phyloP scores from a whole-genome alignment of 208 protist species.

The Leishmania lainsoni region DNA sequence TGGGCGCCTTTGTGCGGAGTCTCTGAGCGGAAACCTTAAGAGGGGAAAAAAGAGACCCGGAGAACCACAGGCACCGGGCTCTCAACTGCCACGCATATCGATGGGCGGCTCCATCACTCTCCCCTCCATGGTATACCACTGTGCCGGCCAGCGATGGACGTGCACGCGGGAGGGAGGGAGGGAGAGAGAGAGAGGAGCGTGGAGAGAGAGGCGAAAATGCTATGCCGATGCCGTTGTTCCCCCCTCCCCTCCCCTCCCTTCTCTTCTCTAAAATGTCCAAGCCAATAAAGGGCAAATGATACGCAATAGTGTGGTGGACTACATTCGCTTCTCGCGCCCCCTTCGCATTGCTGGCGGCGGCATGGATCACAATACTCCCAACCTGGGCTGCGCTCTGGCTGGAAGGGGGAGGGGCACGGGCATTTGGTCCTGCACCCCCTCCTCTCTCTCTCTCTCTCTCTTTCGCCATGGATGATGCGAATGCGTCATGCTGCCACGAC shows the following conservation, averaged over 20 bases:
- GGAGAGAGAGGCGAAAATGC: not conserved
- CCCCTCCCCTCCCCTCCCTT: not conserved
- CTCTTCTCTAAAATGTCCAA: not conserved
- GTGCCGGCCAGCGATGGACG: not conserved
- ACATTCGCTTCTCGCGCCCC: not conserved
- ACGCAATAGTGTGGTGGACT: not conserved
- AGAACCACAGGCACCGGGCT: not conserved
- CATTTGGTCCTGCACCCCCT: not conserved
- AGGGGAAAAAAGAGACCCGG: not conserved
- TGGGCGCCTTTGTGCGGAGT: conserved; percentile 4
- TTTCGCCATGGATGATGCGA: not conserved
- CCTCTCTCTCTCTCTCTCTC: not conserved
- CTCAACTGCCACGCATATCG: not conserved
- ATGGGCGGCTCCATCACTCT: not conserved
- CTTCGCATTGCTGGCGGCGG: too few species aligned
- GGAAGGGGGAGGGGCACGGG: not conserved
- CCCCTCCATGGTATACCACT: not conserved
- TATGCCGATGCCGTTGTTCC: not conserved
- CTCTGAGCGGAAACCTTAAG: not conserved
- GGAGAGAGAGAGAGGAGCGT: not conserved
- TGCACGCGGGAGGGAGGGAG: not conserved
- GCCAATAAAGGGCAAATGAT: not conserved
- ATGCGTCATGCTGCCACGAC: not conserved
- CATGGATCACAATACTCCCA: too few species aligned
- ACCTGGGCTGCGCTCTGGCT: not conserved